Percentiles rank a stretch among this genome's conserved stretches.
These are phyloP conservation scores for Poteriospumella lacustris DNA, from an alignment of 108 stramenopile species.

Conservation along the genomic window DNA sequence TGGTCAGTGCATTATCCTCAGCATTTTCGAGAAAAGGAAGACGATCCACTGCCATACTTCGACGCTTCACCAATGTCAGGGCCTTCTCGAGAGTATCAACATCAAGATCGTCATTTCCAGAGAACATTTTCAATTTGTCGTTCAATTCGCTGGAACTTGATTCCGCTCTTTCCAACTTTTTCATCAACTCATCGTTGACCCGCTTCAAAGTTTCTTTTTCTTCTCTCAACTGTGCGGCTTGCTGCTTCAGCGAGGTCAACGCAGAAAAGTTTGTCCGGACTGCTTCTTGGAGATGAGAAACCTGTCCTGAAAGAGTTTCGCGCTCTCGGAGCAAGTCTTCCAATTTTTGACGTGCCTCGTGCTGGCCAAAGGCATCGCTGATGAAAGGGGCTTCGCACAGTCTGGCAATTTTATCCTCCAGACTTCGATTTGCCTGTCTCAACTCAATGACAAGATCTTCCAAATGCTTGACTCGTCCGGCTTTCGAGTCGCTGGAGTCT, in stretches of 20 bases:
- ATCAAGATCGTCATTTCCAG: constrained; percentile 53
- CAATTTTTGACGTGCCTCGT: constrained; percentile 3
- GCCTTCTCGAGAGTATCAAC: constrained; percentile 58
- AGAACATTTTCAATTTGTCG: constrained; percentile 45
- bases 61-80: constrained; percentile 50
- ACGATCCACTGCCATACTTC: constrained; percentile 18
- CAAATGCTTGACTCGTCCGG: constrained; percentile 42
- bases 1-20: constrained; percentile 34
- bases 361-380: constrained; percentile 35
- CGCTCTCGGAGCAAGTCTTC: constrained; percentile 26
- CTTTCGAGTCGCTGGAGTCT: constrained; percentile 37
- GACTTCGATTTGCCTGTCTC: constrained; percentile 35
- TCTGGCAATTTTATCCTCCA: constrained; percentile 52
- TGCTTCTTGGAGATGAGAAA: constrained; percentile 56
- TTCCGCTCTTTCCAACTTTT: constrained; percentile 35
- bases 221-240: constrained; percentile 44
- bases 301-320: constrained; percentile 26
- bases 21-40: constrained; percentile 42
- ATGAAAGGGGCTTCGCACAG: constrained; percentile 56
- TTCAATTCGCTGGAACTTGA: constrained; percentile 39
- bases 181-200: constrained; percentile 40
- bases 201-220: constrained; percentile 26
- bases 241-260: constrained; percentile 48
- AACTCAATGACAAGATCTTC: constrained; percentile 46
- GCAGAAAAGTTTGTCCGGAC: constrained; percentile 55